Evolutionary conservation across 768 basidiomycete genomes (phyloP).

Genomic region (Rhizopogon vinicolor): DNA sequence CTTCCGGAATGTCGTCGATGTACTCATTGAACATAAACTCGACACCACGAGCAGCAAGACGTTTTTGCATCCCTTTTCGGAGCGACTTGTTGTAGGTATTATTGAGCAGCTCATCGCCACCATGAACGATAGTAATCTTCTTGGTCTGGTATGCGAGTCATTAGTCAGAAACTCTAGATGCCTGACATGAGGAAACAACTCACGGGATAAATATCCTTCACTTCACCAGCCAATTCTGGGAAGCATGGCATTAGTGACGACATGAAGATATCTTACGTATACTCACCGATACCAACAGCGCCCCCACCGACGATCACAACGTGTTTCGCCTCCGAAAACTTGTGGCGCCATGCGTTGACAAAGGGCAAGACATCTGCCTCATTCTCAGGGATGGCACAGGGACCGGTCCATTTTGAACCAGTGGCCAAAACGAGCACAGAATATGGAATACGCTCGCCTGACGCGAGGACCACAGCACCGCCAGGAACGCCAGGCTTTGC

Average conservation of each 20-base stretch:
- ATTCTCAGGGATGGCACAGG: slow-evolving; percentile 38
- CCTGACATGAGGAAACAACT: slow-evolving; percentile 4
- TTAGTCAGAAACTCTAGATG: slow-evolving; percentile 5
- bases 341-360: slow-evolving; percentile 24
- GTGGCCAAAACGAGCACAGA: slow-evolving; percentile 55
- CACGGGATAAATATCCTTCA: slow-evolving; percentile 38
- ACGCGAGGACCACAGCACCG: slow-evolving; percentile 47
- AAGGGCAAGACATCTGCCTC: slow-evolving; percentile 25
- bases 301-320: slow-evolving; percentile 56
- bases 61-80: slow-evolving; percentile 41
- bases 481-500: slow-evolving; percentile 25
- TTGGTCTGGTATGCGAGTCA: slow-evolving; percentile 11
- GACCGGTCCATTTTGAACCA: slow-evolving; percentile 51
- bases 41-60: slow-evolving; percentile 40
- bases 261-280: not conserved
- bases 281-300: slow-evolving; percentile 46
- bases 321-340: slow-evolving; percentile 30
- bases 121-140: slow-evolving; percentile 62
- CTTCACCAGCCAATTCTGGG: slow-evolving; percentile 41
- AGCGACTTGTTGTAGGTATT: slow-evolving; percentile 49
- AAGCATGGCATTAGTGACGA: not conserved
- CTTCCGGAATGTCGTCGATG: slow-evolving; percentile 41
- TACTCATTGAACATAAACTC: slow-evolving; percentile 48
- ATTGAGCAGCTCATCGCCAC: slow-evolving; percentile 49
- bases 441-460: slow-evolving; percentile 48